These are phyloP conservation scores for Aspergillus persii DNA, from an alignment of 2,329 filamentous ascomycete species.

Conservation along the genomic window DNA sequence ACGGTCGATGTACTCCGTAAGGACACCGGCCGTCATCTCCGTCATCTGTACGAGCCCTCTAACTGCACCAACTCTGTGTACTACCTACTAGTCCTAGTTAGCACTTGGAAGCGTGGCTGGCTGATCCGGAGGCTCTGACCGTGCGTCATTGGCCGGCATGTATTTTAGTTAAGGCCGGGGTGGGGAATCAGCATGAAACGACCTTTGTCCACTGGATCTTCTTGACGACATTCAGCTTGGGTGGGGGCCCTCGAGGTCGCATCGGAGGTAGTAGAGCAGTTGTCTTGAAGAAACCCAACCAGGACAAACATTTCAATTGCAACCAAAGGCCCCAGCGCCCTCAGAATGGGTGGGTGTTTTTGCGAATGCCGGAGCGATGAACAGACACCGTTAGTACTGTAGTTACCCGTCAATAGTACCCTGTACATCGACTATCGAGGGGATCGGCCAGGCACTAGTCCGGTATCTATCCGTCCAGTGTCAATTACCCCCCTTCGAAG, in stretches of 20 bases:
- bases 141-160: neutral
- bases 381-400: neutral
- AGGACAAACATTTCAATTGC: too few relatives aligned
- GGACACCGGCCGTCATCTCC: too few relatives aligned
- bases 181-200: neutral
- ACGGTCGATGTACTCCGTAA: neutral
- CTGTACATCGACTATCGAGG: neutral
- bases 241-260: neutral
- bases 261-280: neutral
- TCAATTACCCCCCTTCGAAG: neutral
- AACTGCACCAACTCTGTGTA: too few relatives aligned
- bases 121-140: neutral
- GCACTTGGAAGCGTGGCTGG: neutral
- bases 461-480: neutral
- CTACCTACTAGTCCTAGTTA: neutral
- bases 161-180: neutral
- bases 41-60: too few relatives aligned
- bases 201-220: neutral
- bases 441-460: neutral
- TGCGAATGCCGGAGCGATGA: neutral
- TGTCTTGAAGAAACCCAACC: too few relatives aligned
- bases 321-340: too few relatives aligned
- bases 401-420: neutral
- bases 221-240: neutral
- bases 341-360: neutral